Evolutionary conservation across 176 grass and related monocot genomes (phyloP).

Genomic region (Zoysia japonica): DNA sequence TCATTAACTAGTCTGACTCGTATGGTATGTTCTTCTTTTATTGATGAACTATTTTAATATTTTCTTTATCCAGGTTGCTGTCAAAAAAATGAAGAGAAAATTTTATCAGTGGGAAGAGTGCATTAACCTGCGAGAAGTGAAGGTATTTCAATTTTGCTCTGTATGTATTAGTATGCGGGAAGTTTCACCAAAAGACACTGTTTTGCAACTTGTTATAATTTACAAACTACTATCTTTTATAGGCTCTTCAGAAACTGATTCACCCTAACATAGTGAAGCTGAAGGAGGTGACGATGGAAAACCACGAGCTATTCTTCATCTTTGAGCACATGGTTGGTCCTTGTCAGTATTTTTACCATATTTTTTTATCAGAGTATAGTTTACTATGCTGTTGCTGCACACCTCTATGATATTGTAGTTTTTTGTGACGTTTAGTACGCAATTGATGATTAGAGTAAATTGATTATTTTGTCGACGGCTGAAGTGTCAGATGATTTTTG

Average conservation of each 20-base stretch:
- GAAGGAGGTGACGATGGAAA: conserved; percentile 83
- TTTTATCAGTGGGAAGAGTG: conserved; percentile 82
- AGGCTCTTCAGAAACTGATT: conserved; percentile 79
- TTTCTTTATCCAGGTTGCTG: conserved; percentile 64
- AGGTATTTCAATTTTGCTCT: conserved; percentile 50
- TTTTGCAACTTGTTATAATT: conserved; percentile 17
- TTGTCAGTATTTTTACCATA: conserved; percentile 1
- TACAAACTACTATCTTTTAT: conserved; percentile 36
- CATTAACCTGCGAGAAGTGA: conserved; percentile 75
- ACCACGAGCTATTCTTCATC: conserved; percentile 88
- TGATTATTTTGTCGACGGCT: background rate
- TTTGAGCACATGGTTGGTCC: conserved; percentile 86
- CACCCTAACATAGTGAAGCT: conserved; percentile 84
- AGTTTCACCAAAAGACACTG: background rate
- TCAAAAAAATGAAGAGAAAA: conserved; percentile 98
- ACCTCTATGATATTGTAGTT: background rate
- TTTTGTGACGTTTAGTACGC: background rate
- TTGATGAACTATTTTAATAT: background rate
- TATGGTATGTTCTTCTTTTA: background rate
- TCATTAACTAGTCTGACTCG: background rate
- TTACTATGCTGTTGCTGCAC: background rate
- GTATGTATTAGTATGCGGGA: background rate
- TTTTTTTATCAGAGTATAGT: background rate
- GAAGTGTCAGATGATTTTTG: background rate
- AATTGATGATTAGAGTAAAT: background rate